These are phyloP conservation scores for Penicillium chermesinum DNA, from an alignment of 495 filamentous ascomycete species.

Conservation along the genomic window DNA sequence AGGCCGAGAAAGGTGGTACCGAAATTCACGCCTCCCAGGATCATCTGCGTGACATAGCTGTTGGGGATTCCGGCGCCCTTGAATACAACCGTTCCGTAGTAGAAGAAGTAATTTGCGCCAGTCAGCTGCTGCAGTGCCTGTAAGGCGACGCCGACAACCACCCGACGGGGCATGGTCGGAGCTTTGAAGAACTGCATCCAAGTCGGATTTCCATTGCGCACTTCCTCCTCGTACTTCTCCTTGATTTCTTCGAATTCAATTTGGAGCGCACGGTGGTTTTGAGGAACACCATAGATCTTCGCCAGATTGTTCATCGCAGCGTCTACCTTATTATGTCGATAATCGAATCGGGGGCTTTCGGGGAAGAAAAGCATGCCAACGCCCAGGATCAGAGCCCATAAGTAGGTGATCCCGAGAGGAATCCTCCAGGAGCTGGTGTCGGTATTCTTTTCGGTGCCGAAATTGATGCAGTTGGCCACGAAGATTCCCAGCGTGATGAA, in stretches of 20 bases:
- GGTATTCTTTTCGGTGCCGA: constrained; percentile 51
- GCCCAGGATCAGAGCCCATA: constrained; percentile 68
- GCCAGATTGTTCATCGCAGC: constrained; percentile 61
- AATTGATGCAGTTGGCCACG: constrained; percentile 73
- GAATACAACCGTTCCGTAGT: constrained; percentile 72
- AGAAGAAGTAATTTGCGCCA: constrained; percentile 61
- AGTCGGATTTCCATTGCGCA: constrained; percentile 36
- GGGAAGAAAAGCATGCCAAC: constrained; percentile 63
- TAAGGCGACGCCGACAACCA: constrained; percentile 57
- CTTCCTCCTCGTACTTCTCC: constrained; percentile 50
- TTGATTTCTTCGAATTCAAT: constrained; percentile 61
- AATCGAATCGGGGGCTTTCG: constrained; percentile 67
- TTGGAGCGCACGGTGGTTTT: constrained; percentile 55
- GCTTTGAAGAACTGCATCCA: constrained; percentile 54
- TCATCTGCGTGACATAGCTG: constrained; percentile 67
- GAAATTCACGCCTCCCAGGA: constrained; percentile 69
- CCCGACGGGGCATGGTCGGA: constrained; percentile 63
- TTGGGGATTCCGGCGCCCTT: constrained; percentile 59
- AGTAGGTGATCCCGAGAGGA: constrained; percentile 69
- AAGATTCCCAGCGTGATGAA: constrained; percentile 86
- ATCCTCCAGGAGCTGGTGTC: constrained; percentile 64
- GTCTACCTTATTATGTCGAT: constrained; percentile 55
- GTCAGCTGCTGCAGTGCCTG: constrained; percentile 47
- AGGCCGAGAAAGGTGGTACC: constrained; percentile 64
- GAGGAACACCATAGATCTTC: constrained; percentile 60